Conservation (phyloP, 805 yeast genomes). For the Saccharomycopsis microspora region DNA sequence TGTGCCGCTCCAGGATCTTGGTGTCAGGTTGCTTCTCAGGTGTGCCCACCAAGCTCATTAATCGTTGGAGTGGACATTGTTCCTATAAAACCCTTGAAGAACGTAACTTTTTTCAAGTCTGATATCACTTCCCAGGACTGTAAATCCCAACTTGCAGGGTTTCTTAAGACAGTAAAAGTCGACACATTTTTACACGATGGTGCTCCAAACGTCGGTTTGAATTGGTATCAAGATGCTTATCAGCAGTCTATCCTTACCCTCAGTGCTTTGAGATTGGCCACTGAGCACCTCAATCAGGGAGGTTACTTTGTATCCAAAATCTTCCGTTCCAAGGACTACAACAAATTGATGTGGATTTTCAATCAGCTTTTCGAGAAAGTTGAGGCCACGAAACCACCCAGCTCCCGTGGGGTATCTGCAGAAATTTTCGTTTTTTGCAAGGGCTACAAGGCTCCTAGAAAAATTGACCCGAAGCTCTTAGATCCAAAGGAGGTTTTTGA, state of each 20-base stretch:
- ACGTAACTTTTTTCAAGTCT: conserved; percentile 78
- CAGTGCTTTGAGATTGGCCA: conserved; percentile 89
- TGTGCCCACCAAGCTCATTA: conserved; percentile 86
- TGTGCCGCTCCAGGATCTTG: conserved; percentile 99
- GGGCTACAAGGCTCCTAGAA: conserved; percentile 93
- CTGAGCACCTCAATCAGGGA: conserved; percentile 79
- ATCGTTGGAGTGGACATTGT: conserved; percentile 99
- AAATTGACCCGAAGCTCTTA: conserved; percentile 80
- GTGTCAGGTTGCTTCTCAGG: conserved; percentile 96
- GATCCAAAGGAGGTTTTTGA: conserved; percentile 93
- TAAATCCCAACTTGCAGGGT: conserved; percentile 85
- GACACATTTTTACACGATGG: conserved; percentile 98
- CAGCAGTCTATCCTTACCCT: conserved; percentile 93
- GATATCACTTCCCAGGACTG: conserved; percentile 98
- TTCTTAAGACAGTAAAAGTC: conserved; percentile 98
- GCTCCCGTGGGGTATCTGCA: conserved; percentile 98
- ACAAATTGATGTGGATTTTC: conserved; percentile 94
- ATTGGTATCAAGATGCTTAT: conserved; percentile 99
- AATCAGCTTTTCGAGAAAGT: conserved; percentile 92
- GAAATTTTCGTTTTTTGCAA: conserved; percentile 96
- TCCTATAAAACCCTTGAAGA: conserved; percentile 93
- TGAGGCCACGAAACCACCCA: conserved; percentile 98
- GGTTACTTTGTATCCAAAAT: conserved; percentile 96
- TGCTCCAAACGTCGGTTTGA: conserved; percentile 99
- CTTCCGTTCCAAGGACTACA: conserved; percentile 97